Percentiles rank a stretch among this genome's conserved stretches.
These are phyloP conservation scores for Penicillium crystallinum DNA, from an alignment of 495 filamentous ascomycete species.

Conservation along the genomic window DNA sequence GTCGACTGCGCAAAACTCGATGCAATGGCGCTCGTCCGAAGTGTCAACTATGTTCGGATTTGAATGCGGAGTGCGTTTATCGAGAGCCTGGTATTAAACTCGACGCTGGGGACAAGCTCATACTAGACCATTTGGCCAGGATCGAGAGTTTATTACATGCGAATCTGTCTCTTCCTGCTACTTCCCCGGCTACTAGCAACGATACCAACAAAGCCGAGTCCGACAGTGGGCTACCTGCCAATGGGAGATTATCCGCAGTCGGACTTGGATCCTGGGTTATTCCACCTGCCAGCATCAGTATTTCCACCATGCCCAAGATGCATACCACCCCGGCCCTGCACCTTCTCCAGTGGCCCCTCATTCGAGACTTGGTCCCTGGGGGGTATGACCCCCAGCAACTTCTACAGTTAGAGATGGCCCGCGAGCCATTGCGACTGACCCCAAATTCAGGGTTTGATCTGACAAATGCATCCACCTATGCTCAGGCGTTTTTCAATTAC, in stretches of 20 bases:
- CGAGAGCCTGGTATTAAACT: constrained; percentile 83
- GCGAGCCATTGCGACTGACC: constrained; percentile 60
- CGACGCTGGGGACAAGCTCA: constrained; percentile 79
- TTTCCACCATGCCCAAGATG: constrained; percentile 77
- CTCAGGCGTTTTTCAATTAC: constrained; percentile 70
- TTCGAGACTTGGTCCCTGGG: constrained; percentile 67
- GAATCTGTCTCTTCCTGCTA: constrained; percentile 48
- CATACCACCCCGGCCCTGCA: constrained; percentile 76
- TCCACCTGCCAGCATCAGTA: constrained; percentile 51
- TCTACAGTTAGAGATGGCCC: constrained; percentile 74
- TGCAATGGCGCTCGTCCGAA: constrained; percentile 81
- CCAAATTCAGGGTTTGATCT: constrained; percentile 61
- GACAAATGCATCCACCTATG: constrained; percentile 67
- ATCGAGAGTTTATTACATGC: constrained; percentile 75
- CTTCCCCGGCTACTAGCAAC: constrained; percentile 67
- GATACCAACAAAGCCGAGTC: constrained; percentile 49
- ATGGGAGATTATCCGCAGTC: constrained; percentile 56
- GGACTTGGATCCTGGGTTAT: constrained; percentile 71
- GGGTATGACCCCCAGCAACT: constrained; percentile 75
- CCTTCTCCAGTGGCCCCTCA: constrained; percentile 74
- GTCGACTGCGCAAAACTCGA: constrained; percentile 74
- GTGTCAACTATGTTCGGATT: constrained; percentile 75
- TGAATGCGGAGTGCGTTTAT: constrained; percentile 78
- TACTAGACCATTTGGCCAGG: constrained; percentile 67
- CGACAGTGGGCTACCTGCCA: constrained; percentile 25